A percentile compares a stretch with the other conserved stretches of the same genome.
Conservation (phyloP, 106 monocot genomes). For the Chionographis japonica region DNA sequence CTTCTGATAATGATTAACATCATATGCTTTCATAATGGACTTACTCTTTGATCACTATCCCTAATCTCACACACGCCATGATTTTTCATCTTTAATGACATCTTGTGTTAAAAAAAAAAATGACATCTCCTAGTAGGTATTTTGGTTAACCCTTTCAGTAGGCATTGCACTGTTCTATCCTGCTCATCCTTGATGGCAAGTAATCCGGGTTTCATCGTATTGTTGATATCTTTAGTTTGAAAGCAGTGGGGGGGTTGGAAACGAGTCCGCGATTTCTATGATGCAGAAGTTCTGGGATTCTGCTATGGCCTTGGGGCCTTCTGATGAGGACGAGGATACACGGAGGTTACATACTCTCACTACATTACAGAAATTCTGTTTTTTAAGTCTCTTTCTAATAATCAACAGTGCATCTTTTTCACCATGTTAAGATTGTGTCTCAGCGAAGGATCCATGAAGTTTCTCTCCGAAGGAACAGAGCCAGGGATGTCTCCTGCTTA, state of each 20-base stretch:
- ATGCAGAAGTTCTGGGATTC: conserved; percentile 99
- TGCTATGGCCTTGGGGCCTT: conserved; percentile 64
- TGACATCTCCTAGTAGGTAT: too few relatives aligned
- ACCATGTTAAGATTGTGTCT: conserved; percentile 8
- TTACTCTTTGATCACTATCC: too few relatives aligned
- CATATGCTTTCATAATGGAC: too few relatives aligned
- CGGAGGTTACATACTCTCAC: conserved; percentile 30
- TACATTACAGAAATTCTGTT: background rate
- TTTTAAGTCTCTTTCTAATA: background rate
- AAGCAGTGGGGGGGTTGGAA: conserved; percentile 51
- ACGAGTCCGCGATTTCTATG: conserved; percentile 61
- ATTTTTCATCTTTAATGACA: too few relatives aligned
- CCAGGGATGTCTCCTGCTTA: conserved; percentile 29
- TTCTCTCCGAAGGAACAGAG: conserved; percentile 55
- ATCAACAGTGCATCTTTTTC: background rate
- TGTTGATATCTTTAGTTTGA: conserved; percentile 43
- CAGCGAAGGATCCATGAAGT: conserved; percentile 67
- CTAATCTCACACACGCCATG: too few relatives aligned
- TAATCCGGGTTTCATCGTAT: too few relatives aligned
- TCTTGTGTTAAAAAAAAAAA: too few relatives aligned
- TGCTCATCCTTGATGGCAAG: too few relatives aligned
- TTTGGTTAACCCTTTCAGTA: too few relatives aligned
- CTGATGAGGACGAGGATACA: conserved; percentile 66
- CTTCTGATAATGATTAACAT: too few relatives aligned
- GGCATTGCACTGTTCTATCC: too few relatives aligned